Conservation (phyloP, 441 rosid species). For the Eugenia klotzschiana region DNA sequence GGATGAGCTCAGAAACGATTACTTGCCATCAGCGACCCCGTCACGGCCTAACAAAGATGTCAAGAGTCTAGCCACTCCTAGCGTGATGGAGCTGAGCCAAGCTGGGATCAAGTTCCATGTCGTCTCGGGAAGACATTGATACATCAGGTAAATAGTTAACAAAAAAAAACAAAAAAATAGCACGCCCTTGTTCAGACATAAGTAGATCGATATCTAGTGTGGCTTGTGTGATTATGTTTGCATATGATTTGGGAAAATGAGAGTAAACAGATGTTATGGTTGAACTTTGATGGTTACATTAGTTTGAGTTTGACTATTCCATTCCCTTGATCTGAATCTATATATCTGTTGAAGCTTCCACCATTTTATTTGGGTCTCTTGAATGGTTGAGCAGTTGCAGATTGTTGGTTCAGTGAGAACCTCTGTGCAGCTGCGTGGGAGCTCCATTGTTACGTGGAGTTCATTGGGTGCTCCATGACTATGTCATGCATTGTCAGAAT, state of each 20-base stretch:
- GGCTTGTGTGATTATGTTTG: constrained; percentile 17
- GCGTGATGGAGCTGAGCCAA: no score
- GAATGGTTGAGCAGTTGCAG: not conserved
- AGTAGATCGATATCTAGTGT: constrained; percentile 2
- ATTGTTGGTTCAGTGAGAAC: not conserved
- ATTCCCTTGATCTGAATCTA: not conserved
- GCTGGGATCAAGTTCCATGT: no score
- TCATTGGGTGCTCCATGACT: no score
- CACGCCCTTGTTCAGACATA: constrained; percentile 9
- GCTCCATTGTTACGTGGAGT: no score
- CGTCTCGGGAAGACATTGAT: no score
- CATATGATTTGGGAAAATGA: constrained; percentile 7
- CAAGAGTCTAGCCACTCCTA: no score
- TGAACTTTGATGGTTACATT: constrained; percentile 2
- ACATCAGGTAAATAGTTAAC: not conserved
- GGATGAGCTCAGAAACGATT: not conserved
- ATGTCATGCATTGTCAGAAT: no score
- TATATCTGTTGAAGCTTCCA: not conserved
- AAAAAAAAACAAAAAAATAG: constrained; percentile 1
- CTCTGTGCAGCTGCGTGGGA: no score
- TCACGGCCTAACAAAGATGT: no score
- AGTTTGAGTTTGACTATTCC: constrained; percentile 12
- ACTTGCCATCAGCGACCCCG: no score
- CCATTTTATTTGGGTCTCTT: not conserved
- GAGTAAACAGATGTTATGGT: not conserved